Conservation (phyloP, 2,329 filamentous ascomycete genomes). For the Calonectria naviculata region DNA sequence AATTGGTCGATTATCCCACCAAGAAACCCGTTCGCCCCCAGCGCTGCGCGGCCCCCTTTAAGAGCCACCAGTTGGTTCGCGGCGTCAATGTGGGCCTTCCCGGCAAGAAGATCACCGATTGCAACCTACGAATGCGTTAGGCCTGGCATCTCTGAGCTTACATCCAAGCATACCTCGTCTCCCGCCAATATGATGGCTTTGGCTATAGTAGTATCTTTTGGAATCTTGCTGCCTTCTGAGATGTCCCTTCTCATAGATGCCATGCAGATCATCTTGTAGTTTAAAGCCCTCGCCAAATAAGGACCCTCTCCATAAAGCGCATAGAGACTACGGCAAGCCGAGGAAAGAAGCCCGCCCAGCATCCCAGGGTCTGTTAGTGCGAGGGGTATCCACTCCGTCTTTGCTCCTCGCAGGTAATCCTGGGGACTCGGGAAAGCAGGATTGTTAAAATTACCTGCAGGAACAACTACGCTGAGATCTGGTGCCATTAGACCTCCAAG, state of each 20-base stretch:
- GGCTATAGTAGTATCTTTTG: background rate
- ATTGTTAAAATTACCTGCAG: background rate
- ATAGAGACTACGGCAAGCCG: background rate
- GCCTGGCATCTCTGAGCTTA: background rate
- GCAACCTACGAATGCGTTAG: background rate
- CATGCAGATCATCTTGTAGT: slow-evolving; percentile 7
- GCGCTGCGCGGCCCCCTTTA: background rate
- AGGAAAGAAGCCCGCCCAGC: background rate
- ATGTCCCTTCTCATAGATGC: background rate
- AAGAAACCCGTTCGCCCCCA: background rate
- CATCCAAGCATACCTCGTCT: background rate
- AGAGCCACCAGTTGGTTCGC: background rate
- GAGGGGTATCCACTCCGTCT: slow-evolving; percentile 6
- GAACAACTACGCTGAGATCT: background rate
- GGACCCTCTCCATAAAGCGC: background rate
- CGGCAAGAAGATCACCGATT: background rate
- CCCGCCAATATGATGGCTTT: slow-evolving; percentile 3
- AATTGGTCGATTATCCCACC: background rate
- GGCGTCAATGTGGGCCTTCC: background rate
- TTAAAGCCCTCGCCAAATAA: background rate
- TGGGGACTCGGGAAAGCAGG: background rate
- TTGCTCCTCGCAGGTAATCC: background rate
- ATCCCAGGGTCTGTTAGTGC: slow-evolving; percentile 1
- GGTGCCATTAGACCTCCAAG: background rate
- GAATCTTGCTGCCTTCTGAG: background rate